Base-by-base conservation (phyloP, 192 early-diverging fungal species). In the Coemansia furcata region DNA sequence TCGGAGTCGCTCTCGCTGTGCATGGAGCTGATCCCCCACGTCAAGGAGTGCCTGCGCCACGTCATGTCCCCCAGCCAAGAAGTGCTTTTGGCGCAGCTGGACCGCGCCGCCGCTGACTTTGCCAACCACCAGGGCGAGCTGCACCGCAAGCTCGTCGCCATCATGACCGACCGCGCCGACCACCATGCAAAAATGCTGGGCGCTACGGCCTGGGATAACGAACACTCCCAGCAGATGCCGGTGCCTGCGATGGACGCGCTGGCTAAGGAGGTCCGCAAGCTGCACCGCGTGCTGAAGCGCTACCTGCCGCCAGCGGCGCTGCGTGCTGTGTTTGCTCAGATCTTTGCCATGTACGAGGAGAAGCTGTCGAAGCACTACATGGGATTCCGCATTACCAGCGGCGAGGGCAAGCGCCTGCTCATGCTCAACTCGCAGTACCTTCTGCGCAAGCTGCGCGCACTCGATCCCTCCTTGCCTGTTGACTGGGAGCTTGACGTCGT, bases 91-190 rank as follows among this genome's bases (percentile, higher is more conserved):
- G 83, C 83, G 17, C 96, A 99, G 77, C 98, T 98, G 78, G 97
- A 98, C 75, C 87, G 92, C 21, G 84, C 91, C 6, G 67, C 80
- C 14, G 85, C 86, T 68, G 98, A 99, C 70, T 97, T 92, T 72
- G 72, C 78, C 39, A 91, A 95, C 44, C 98, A 99, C 73, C 96
- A 98, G 84, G 77, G 72, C 6, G 95, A 97, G 65, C 84, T 99
- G 66, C 94, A 96, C 63, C 69, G 77, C 36, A 99, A 99, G 66
- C 80, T 99, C 19, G 89, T 98, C 4, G 82, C 91, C 6, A 98
- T 98, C 63, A 98, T 99, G 98, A 86, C 93, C 23, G 97, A 98
- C 49, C 85, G 94, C 23, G 87, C 94, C 19, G 82, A 81, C n/a
- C 76, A 89, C 43, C 95, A 98, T 67, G 83, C 89, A n/a, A 85